A percentile compares a stretch with the other conserved stretches of the same genome.
Evolutionary conservation across 1,284 basidiomycete genomes (phyloP).

Genomic region (Boletus smithii): DNA sequence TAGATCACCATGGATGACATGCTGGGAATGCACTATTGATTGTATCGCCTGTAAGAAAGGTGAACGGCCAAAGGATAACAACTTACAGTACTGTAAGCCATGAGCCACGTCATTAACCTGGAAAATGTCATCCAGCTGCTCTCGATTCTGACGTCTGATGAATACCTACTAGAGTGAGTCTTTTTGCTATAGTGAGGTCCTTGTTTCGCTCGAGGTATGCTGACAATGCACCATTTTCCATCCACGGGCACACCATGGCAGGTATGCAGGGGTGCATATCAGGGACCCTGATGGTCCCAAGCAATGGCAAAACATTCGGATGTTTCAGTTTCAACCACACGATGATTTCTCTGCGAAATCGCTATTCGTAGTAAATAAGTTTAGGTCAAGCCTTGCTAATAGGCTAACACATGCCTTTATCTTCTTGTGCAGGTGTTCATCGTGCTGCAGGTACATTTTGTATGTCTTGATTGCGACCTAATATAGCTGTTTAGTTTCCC

Average conservation of each 20-base stretch:
- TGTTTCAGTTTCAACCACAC: neutral
- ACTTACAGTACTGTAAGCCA: neutral
- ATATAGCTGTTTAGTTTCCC: neutral
- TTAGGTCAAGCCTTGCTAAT: no score
- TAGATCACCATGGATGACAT: neutral
- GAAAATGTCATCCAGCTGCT: no score
- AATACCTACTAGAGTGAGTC: neutral
- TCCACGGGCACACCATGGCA: neutral
- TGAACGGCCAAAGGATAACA: no score
- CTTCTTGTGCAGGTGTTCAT: neutral
- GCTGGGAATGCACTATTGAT: neutral
- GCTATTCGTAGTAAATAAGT: neutral
- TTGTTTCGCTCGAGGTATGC: neutral
- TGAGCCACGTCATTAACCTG: neutral
- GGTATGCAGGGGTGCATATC: neutral
- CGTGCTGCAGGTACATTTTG: neutral
- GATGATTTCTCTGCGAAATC: neutral
- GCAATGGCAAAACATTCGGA: neutral
- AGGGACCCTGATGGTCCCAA: neutral
- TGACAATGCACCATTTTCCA: neutral
- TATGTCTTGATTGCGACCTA: neutral
- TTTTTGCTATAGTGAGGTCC: neutral
- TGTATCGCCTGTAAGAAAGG: neutral
- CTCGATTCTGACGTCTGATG: no score
- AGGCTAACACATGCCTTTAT: no score